Evolutionary conservation across 2,329 filamentous ascomycete species (phyloP).

Genomic region (Penicillium digitatum): DNA sequence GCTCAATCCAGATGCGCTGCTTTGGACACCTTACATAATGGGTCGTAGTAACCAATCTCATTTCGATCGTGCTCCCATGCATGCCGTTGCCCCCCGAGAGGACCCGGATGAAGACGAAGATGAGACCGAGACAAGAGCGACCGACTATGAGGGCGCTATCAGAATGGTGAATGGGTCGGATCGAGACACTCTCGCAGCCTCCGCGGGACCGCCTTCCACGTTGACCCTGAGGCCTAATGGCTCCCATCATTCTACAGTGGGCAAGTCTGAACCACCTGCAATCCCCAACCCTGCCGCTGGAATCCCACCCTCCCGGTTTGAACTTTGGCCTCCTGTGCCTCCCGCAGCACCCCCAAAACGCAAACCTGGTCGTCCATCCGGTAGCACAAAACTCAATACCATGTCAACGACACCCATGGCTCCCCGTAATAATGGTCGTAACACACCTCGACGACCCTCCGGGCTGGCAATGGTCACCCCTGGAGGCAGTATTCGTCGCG

Average conservation of each 20-base stretch:
- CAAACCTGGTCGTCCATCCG: conserved; percentile 39
- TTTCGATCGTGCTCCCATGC: conserved; percentile 78
- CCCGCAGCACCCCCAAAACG: conserved; percentile 31
- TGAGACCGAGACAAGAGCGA: conserved; percentile 21
- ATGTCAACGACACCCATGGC: conserved; percentile 32
- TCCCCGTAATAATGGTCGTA: conserved; percentile 34
- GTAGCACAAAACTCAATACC: conserved; percentile 28
- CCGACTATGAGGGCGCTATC: conserved; percentile 16
- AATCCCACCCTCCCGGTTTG: conserved; percentile 43
- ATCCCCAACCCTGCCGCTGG: conserved; percentile 31
- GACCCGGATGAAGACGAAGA: conserved; percentile 43
- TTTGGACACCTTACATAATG: conserved; percentile 98
- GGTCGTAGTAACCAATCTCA: conserved; percentile 76
- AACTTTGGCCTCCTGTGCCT: conserved; percentile 43
- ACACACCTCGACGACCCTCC: conserved; percentile 35
- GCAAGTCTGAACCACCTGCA: conserved; percentile 12
- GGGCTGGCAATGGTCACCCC: conserved; percentile 31
- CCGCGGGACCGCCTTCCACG: conserved; percentile 38
- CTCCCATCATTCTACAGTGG: conserved; percentile 17
- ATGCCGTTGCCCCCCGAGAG: conserved; percentile 81
- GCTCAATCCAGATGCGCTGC: conserved; percentile 72
- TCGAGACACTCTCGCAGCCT: conserved; percentile 21
- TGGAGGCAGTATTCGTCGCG: conserved; percentile 32
- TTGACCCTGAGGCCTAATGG: conserved; percentile 28
- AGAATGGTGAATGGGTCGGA: conserved; percentile 16